A percentile compares a stretch with the other conserved stretches of the same genome.
Evolutionary conservation across 1,284 basidiomycete genomes (phyloP).

Genomic region (Pyrrhoderma noxium): DNA sequence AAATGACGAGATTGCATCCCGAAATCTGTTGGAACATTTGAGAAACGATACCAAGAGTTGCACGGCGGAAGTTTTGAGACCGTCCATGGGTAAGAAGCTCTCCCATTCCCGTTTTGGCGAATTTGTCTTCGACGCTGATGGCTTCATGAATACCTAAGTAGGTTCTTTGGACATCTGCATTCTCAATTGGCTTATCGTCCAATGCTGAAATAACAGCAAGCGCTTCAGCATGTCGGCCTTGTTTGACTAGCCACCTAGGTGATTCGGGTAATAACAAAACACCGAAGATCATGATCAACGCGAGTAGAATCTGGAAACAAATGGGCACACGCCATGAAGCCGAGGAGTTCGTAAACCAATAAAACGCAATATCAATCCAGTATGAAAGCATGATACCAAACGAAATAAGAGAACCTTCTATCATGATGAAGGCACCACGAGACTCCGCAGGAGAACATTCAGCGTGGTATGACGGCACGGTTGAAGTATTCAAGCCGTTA

Average conservation of each 20-base stretch:
- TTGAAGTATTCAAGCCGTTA: constrained; percentile 57
- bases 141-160: constrained; percentile 51
- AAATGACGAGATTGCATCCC: constrained; percentile 54
- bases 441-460: constrained; percentile 56
- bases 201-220: constrained; percentile 57
- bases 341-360: constrained; percentile 41
- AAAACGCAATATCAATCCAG: constrained; percentile 59
- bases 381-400: constrained; percentile 66
- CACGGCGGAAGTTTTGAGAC: constrained; percentile 58
- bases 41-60: constrained; percentile 48
- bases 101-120: constrained; percentile 24
- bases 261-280: constrained; percentile 62
- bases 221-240: constrained; percentile 54
- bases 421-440: constrained; percentile 59
- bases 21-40: constrained; percentile 71
- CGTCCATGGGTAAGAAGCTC: constrained; percentile 55
- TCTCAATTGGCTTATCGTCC: constrained; percentile 45
- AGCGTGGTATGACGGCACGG: constrained; percentile 56
- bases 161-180: constrained; percentile 45
- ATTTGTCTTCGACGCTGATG: constrained; percentile 33
- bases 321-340: constrained; percentile 69
- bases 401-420: constrained; percentile 62
- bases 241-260: constrained; percentile 63
- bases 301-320: constrained; percentile 58
- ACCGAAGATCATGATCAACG: constrained; percentile 49